A percentile compares a stretch with the other conserved stretches of the same genome.
phyloP scores from a whole-genome alignment of 106 monocot species.

The Platanthera zijinensis region DNA sequence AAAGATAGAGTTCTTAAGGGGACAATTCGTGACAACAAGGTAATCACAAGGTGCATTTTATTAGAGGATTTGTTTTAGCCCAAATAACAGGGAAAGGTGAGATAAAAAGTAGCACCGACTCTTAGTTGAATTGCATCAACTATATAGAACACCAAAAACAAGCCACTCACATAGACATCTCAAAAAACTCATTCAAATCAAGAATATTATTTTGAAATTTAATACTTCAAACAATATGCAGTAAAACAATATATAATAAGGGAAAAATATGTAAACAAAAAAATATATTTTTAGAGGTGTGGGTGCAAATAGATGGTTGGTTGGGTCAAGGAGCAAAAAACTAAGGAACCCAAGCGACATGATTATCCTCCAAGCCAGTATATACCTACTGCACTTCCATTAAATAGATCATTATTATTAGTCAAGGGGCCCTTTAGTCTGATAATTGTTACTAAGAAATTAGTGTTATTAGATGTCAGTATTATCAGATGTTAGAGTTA shows the following conservation, averaged over 20 bases:
- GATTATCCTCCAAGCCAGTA: not conserved
- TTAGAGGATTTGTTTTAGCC: too few relatives aligned
- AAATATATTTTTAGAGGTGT: not conserved
- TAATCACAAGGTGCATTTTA: too few relatives aligned
- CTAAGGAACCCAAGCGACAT: not conserved
- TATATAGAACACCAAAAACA: not conserved
- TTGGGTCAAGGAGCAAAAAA: not conserved
- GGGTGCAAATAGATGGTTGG: not conserved
- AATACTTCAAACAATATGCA: not conserved
- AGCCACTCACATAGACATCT: not conserved
- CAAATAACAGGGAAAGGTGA: too few relatives aligned
- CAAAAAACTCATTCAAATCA: not conserved
- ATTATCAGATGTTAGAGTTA: too few relatives aligned
- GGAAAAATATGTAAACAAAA: not conserved
- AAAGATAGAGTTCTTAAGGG: too few relatives aligned
- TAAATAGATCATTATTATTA: not conserved
- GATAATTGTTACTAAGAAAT: too few relatives aligned
- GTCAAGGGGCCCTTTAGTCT: too few relatives aligned
- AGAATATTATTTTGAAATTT: not conserved
- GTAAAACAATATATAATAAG: not conserved
- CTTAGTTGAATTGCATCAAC: too few relatives aligned
- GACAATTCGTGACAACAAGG: too few relatives aligned
- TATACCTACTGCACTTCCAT: not conserved
- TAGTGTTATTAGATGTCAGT: too few relatives aligned
- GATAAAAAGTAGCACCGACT: too few relatives aligned